Percentiles rank a stretch among this genome's conserved stretches.
Conservation (phyloP, 352 stramenopile species). For the Lagenidium giganteum region DNA sequence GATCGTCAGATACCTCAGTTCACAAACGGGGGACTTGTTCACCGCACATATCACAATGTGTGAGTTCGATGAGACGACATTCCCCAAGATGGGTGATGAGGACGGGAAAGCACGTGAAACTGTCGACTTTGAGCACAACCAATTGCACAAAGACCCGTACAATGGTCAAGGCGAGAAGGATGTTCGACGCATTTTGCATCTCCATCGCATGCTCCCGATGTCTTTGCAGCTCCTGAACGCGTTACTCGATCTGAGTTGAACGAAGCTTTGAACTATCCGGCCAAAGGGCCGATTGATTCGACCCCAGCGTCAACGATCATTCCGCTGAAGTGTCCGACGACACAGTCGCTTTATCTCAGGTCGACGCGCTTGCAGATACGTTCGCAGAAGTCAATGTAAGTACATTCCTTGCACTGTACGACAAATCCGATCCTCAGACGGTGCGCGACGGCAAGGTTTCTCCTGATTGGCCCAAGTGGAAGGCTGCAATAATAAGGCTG, state of each 20-base stretch:
- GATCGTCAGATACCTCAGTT: slow-evolving; percentile 14
- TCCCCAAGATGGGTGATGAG: slow-evolving; percentile 12
- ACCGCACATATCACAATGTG: slow-evolving; percentile 16
- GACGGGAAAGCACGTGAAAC: background rate
- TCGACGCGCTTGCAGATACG: background rate
- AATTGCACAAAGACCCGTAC: slow-evolving; percentile 9
- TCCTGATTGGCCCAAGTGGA: slow-evolving; percentile 8
- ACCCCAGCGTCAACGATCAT: background rate
- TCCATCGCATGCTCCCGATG: slow-evolving; percentile 13
- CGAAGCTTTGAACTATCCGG: slow-evolving; percentile 8
- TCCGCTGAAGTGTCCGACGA: slow-evolving; percentile 2
- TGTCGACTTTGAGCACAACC: slow-evolving; percentile 9
- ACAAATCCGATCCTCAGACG: slow-evolving; percentile 8
- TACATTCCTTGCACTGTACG: slow-evolving; percentile 3
- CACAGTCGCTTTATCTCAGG: too few species aligned
- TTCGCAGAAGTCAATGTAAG: slow-evolving; percentile 7
- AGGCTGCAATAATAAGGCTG: too few species aligned
- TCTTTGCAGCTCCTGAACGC: slow-evolving; percentile 11
- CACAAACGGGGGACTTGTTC: slow-evolving; percentile 15
- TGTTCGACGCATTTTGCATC: slow-evolving; percentile 10
- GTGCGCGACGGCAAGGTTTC: slow-evolving; percentile 3
- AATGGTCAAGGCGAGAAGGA: slow-evolving; percentile 17
- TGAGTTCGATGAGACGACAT: slow-evolving; percentile 14
- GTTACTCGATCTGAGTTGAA: slow-evolving; percentile 8
- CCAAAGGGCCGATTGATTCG: slow-evolving; percentile 2